Conservation (phyloP, 2,329 filamentous ascomycete species). For the Paecilomyces dactylethromorphus region DNA sequence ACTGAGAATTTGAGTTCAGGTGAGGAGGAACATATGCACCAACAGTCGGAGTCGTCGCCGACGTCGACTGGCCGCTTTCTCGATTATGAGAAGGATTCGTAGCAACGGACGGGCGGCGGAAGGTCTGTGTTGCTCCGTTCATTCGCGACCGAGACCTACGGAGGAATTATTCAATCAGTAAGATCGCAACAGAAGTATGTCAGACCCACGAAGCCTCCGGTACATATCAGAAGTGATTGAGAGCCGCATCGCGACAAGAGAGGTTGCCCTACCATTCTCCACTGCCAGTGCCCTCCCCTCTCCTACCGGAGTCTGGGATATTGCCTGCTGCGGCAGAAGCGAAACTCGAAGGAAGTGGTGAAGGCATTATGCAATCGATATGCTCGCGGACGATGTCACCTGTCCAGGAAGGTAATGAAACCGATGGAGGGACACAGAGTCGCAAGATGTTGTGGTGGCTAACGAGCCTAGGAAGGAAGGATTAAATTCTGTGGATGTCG, state of each 20-base stretch:
- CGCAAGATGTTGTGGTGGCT: slow-evolving; percentile 5
- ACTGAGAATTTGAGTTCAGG: slow-evolving; percentile 45
- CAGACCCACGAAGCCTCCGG: not conserved
- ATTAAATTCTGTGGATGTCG: slow-evolving; percentile 2
- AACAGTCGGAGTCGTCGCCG: slow-evolving; percentile 31
- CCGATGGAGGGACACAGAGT: not conserved
- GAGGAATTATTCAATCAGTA: slow-evolving; percentile 10
- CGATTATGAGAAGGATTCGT: slow-evolving; percentile 45
- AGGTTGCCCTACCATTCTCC: slow-evolving; percentile 63
- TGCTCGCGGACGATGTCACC: slow-evolving; percentile 14
- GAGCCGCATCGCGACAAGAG: slow-evolving; percentile 2
- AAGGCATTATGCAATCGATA: slow-evolving; percentile 50
- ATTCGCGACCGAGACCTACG: slow-evolving; percentile 54
- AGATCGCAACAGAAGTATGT: not conserved
- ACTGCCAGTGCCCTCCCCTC: slow-evolving; percentile 53
- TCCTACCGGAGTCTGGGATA: slow-evolving; percentile 54
- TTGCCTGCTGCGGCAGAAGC: slow-evolving; percentile 76
- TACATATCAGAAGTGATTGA: slow-evolving; percentile 2
- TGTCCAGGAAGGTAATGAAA: slow-evolving; percentile 13
- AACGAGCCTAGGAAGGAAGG: not conserved
- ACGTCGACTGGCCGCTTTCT: slow-evolving; percentile 34
- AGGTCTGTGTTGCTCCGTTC: slow-evolving; percentile 62
- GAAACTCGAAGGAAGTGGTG: slow-evolving; percentile 75
- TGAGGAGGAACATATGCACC: slow-evolving; percentile 57
- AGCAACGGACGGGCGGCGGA: slow-evolving; percentile 57